A percentile compares a stretch with the other conserved stretches of the same genome.
These are phyloP conservation scores for Pycnococcus provasolii DNA, from an alignment of 139 green algal species.

Conservation along the genomic window DNA sequence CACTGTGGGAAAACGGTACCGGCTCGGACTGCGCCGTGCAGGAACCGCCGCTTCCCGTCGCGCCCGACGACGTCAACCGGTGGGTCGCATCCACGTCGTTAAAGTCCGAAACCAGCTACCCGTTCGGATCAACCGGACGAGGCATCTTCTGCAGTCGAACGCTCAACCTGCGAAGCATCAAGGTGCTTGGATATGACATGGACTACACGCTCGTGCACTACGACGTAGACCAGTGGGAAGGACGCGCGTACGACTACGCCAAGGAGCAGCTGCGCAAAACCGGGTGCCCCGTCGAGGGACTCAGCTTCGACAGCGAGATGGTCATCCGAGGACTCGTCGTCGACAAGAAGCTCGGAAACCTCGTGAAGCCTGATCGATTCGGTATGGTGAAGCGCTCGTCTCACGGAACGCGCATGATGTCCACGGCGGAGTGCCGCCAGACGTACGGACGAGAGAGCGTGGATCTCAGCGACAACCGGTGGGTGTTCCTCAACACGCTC, in stretches of 20 bases:
- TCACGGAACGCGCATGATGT: slow-evolving; percentile 84
- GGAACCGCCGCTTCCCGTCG: no score
- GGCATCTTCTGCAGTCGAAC: slow-evolving; percentile 87
- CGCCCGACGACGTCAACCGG: no score
- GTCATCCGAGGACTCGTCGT: slow-evolving; percentile 55
- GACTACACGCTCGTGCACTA: slow-evolving; percentile 94
- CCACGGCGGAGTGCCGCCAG: slow-evolving; percentile 52
- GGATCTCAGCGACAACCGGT: slow-evolving; percentile 70
- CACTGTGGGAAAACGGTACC: no score
- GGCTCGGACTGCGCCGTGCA: no score
- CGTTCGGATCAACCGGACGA: slow-evolving; percentile 11
- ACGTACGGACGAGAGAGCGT: slow-evolving; percentile 78
- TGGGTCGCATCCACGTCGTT: no score
- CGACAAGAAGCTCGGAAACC: slow-evolving; percentile 61
- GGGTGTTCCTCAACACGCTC: slow-evolving; percentile 89
- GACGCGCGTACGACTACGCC: slow-evolving; percentile 71
- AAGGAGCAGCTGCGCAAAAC: slow-evolving; percentile 50
- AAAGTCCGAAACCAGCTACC: no score
- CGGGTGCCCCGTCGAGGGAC: slow-evolving; percentile 65
- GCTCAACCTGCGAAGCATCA: slow-evolving; percentile 82
- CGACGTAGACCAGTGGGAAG: slow-evolving; percentile 87
- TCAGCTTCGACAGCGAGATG: slow-evolving; percentile 66
- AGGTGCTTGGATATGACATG: slow-evolving; percentile 69
- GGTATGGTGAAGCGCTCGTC: slow-evolving; percentile 85
- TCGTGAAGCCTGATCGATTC: slow-evolving; percentile 54